Evolutionary conservation across 148 eudicot genomes (phyloP).

Genomic region (Vaccinium macrocarpon): DNA sequence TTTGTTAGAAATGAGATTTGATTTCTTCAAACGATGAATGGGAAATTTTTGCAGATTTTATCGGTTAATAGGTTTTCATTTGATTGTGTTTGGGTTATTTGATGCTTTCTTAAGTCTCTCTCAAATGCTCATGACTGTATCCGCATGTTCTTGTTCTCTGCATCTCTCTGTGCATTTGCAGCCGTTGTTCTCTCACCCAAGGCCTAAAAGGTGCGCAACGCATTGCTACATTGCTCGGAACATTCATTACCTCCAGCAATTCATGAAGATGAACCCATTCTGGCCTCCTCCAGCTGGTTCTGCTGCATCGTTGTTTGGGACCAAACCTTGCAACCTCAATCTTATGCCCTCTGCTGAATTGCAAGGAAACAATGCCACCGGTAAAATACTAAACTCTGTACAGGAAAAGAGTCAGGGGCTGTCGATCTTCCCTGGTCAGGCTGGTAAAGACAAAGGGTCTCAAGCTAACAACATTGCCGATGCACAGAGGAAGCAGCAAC

Average conservation of each 20-base stretch:
- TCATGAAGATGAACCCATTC: constrained; percentile 76
- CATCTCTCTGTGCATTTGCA: constrained; percentile 24
- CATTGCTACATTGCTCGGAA: constrained; percentile 80
- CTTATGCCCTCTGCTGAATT: constrained; percentile 63
- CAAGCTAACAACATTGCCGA: constrained; percentile 46
- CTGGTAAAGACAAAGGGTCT: constrained; percentile 56
- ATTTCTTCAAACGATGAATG: background rate
- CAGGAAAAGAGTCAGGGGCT: constrained; percentile 67
- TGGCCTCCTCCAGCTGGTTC: constrained; percentile 68
- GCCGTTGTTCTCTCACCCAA: constrained; percentile 66
- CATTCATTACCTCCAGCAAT: constrained; percentile 65
- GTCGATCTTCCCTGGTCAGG: constrained; percentile 52
- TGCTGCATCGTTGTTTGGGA: constrained; percentile 62
- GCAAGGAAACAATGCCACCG: constrained; percentile 44
- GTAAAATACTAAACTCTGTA: constrained; percentile 36
- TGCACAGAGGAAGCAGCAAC: constrained; percentile 75
- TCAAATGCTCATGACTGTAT: background rate
- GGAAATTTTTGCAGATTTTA: background rate
- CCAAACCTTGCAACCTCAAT: constrained; percentile 67
- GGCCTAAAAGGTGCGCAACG: constrained; percentile 81
- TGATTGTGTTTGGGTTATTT: background rate
- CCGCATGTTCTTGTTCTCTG: background rate
- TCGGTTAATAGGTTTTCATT: background rate
- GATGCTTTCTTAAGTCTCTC: constrained; percentile 7
- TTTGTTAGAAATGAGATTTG: background rate